Conservation (phyloP, 148 eudicot species). For the Rhododendron ovatum region DNA sequence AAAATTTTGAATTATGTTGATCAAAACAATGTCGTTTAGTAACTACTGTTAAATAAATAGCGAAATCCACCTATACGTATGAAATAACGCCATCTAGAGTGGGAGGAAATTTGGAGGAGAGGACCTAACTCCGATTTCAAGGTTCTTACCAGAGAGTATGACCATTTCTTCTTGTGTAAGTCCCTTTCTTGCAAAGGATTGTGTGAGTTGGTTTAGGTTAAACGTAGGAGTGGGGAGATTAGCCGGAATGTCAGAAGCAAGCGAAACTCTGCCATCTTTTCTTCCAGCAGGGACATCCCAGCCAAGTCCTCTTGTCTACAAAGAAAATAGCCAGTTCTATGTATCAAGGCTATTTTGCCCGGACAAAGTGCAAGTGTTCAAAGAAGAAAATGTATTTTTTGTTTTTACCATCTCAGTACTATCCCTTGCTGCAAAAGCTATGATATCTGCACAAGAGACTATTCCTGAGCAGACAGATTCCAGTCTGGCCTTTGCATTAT, state of each 20-base stretch:
- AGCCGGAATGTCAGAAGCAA: conserved; percentile 29
- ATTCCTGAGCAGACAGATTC: conserved; percentile 54
- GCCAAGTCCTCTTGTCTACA: conserved; percentile 68
- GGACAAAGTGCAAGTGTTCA: not conserved
- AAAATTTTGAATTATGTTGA: no score
- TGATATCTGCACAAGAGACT: conserved; percentile 87
- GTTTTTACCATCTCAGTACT: conserved; percentile 52
- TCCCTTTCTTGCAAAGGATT: conserved; percentile 54
- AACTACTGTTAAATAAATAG: not conserved
- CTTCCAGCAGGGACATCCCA: conserved; percentile 80
- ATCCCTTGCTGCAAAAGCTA: conserved; percentile 89
- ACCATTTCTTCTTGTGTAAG: conserved; percentile 91
- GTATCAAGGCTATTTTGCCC: not conserved
- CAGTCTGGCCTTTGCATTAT: conserved; percentile 62
- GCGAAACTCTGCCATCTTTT: conserved; percentile 65
- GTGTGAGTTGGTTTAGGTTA: conserved; percentile 54
- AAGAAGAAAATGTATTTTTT: not conserved
- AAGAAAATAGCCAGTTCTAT: not conserved
- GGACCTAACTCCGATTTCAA: not conserved
- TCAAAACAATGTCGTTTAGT: not conserved
- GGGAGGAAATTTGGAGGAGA: not conserved
- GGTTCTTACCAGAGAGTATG: conserved; percentile 57
- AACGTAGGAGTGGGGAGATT: conserved; percentile 50
- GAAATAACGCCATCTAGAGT: not conserved
- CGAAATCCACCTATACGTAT: not conserved